Base-by-base conservation (phyloP, 2,329 filamentous ascomycete species). In the Xylariaceae sp. region DNA sequence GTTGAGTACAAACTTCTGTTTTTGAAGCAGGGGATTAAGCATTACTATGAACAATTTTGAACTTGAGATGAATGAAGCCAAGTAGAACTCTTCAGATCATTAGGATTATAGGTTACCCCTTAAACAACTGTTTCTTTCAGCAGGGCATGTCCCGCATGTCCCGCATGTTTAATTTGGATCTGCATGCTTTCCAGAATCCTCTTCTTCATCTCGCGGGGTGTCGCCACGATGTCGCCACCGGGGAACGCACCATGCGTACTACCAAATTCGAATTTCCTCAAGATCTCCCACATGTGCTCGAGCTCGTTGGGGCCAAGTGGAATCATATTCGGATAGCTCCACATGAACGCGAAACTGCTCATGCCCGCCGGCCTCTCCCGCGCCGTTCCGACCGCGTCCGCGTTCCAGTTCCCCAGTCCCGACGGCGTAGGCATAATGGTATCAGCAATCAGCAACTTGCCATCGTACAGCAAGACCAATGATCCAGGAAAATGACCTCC, bases 401-500 rank as follows among this genome's bases (percentile, higher is more conserved):
- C 69, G 0, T 72, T 71, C 78, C 80, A 83, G 66, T 74, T 76
- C 1, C 76, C 76, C 3, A 81, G 60, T 0, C 81, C 82, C 2
- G 80, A 78, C 0, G 88, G 87, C 2, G 88, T 88, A 23, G 86
- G 88, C 64, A 90, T 79, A 52, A 94, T 80, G 2, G 88, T 90
- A 73, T 95, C 90, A 4, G 90, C 89, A 59, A 92, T 80, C 60
- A 93, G 80, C n/a, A 94, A 73, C 52, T 79, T 80, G 0, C 74
- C 73, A 15, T 80, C 78, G 73, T 83, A 89, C 23, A 87, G 79
- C 61, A 89, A 69, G 2, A 91, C 84, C 60, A 88, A 74, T 64
- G 85, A 89, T 0, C 90, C 90, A 0, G 88, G 87, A 67, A 94
- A 94, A 75, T 95, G 90, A 0, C 90, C 90, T 0, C 89, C 89